Conservation (phyloP, 306 rosid species). For the Luffa aegyptiaca region DNA sequence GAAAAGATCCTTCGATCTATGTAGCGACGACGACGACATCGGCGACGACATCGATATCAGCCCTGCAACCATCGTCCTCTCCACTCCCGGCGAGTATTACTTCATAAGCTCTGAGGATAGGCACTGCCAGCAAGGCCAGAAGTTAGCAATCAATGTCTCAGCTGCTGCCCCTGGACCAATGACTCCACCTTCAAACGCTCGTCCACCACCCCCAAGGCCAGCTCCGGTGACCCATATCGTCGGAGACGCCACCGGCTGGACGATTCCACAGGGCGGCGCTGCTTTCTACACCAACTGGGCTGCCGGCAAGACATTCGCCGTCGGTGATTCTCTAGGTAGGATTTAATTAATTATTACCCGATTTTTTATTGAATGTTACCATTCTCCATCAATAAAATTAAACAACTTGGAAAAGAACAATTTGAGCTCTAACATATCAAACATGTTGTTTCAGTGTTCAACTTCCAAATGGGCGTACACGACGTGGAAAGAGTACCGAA, state of each 20-base stretch:
- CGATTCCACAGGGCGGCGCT: neutral
- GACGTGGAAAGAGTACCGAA: neutral
- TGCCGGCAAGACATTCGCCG: neutral
- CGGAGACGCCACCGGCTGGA: constrained; percentile 28
- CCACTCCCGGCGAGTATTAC: neutral
- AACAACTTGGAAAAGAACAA: too few relatives aligned
- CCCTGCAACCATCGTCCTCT: neutral
- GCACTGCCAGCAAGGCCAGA: constrained; percentile 1
- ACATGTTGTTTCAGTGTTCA: neutral
- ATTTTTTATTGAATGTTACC: too few relatives aligned
- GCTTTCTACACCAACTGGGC: constrained; percentile 25
- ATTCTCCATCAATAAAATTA: too few relatives aligned
- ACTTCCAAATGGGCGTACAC: neutral
- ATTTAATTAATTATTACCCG: neutral
- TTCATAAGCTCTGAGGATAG: neutral
- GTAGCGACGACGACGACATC: constrained; percentile 4
- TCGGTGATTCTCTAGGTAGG: constrained; percentile 23
- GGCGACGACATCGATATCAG: neutral
- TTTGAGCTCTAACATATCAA: too few relatives aligned
- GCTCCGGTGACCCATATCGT: constrained; percentile 23
- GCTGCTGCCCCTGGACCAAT: neutral
- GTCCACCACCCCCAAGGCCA: neutral
- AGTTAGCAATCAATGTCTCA: neutral
- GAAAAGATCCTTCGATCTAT: neutral
- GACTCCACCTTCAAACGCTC: neutral